A percentile compares a stretch with the other conserved stretches of the same genome.
Evolutionary conservation across 768 basidiomycete genomes (phyloP).

Genomic region (Lactifluus echinatus): DNA sequence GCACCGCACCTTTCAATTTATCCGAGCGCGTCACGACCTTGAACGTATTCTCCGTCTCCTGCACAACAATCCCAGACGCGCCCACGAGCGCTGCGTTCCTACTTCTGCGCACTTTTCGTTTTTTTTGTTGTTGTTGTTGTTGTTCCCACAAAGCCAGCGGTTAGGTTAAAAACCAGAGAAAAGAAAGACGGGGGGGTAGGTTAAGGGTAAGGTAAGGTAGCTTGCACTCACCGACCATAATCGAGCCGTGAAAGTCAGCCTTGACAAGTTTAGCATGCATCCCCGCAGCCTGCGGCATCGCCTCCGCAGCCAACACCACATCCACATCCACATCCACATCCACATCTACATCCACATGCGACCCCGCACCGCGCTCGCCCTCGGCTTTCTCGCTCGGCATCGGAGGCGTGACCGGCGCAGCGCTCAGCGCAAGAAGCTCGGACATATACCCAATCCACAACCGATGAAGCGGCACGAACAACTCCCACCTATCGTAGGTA

Average conservation of each 20-base stretch:
- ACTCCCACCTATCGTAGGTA: slow-evolving; percentile 68
- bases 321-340: no score
- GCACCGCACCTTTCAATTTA: slow-evolving; percentile 57
- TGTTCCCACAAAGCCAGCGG: neutral
- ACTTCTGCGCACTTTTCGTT: slow-evolving; percentile 52
- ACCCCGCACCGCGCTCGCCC: no score
- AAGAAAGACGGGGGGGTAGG: no score
- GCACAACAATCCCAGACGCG: slow-evolving; percentile 72
- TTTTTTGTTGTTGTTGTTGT: neutral
- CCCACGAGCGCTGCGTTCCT: slow-evolving; percentile 72
- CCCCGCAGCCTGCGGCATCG: slow-evolving; percentile 43
- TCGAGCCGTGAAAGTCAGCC: slow-evolving; percentile 80
- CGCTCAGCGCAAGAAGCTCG: slow-evolving; percentile 59
- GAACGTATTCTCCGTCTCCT: slow-evolving; percentile 87
- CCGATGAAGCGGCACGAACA: slow-evolving; percentile 67
- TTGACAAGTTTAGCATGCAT: slow-evolving; percentile 85
- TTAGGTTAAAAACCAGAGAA: no score
- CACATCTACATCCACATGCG: no score
- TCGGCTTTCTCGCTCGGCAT: no score
- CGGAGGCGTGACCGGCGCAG: slow-evolving; percentile 26
- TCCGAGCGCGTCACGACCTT: slow-evolving; percentile 66
- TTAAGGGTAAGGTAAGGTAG: no score
- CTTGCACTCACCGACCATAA: slow-evolving; percentile 62
- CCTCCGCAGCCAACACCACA: slow-evolving; percentile 13
- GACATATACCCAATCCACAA: slow-evolving; percentile 90